Conservation (phyloP, 176 grass and related monocot genomes). For the Tillandsia leiboldiana region DNA sequence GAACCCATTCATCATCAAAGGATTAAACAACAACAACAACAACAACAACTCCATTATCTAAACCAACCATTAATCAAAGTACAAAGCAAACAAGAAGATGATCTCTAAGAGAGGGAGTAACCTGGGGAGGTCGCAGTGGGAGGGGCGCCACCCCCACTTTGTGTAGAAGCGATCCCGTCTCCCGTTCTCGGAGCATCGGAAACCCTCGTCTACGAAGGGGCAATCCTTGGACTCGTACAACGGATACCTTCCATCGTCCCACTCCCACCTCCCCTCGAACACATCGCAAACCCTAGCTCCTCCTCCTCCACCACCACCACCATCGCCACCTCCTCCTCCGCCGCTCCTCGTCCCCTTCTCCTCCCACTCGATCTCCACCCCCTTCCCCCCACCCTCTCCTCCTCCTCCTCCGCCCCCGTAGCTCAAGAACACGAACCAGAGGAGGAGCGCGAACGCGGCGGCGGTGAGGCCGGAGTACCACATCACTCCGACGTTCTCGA, state of each 20-base stretch:
- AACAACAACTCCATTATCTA: too few relatives aligned
- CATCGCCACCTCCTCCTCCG: background rate
- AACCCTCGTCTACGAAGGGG: constrained; percentile 61
- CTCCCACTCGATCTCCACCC: constrained; percentile 12
- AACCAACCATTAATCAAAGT: too few relatives aligned
- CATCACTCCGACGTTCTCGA: too few relatives aligned
- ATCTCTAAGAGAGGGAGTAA: constrained; percentile 3
- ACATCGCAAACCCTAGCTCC: constrained; percentile 42
- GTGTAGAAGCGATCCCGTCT: constrained; percentile 54
- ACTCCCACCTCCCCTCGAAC: constrained; percentile 85
- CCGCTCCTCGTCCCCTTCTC: constrained; percentile 15
- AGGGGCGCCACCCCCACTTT: constrained; percentile 78
- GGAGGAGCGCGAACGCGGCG: too few relatives aligned
- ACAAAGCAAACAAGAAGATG: too few relatives aligned
- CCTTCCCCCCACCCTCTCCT: constrained; percentile 10
- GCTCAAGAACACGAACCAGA: too few relatives aligned
- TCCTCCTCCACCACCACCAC: background rate
- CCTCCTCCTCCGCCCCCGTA: constrained; percentile 27
- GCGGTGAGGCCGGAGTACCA: too few relatives aligned
- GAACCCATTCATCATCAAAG: too few relatives aligned
- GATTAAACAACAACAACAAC: too few relatives aligned
- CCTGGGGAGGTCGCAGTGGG: constrained; percentile 69
- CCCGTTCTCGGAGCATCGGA: constrained; percentile 87
- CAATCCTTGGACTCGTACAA: constrained; percentile 71
- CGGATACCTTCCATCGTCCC: constrained; percentile 52